Percentiles rank a stretch among this genome's conserved stretches.
Conservation (phyloP, 2,329 filamentous ascomycete species). For the Reticulascus tulasneorum region DNA sequence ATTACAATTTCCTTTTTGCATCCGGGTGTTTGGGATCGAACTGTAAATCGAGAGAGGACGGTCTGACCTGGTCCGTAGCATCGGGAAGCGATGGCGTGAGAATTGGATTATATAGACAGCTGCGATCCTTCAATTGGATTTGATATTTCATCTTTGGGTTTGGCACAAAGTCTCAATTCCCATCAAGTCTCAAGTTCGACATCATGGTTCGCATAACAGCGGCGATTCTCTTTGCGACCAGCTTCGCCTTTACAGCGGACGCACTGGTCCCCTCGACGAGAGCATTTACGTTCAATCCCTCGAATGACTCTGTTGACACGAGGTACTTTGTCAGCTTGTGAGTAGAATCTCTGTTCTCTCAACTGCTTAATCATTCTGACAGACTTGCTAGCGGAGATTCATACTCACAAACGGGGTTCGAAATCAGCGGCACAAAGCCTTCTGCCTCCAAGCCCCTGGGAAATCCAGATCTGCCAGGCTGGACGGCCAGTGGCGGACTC, state of each 20-base stretch:
- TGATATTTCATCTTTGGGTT: too few species aligned
- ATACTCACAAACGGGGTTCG: constrained; percentile 57
- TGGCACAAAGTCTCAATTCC: too few species aligned
- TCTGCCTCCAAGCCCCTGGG: constrained; percentile 53
- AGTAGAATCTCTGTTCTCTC: constrained; percentile 3
- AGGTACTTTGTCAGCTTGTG: constrained; percentile 40
- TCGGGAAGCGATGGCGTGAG: too few species aligned
- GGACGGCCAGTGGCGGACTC: constrained; percentile 39
- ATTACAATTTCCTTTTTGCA: too few species aligned
- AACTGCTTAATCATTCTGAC: neutral
- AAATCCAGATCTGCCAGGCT: constrained; percentile 52
- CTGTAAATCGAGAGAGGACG: too few species aligned
- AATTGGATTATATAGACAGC: too few species aligned
- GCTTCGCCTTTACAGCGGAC: constrained; percentile 1
- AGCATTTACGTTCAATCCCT: constrained; percentile 1
- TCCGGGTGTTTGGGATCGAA: too few species aligned
- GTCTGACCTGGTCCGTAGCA: too few species aligned
- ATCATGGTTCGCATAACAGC: constrained; percentile 9
- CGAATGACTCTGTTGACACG: constrained; percentile 2
- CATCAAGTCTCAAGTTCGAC: too few species aligned
- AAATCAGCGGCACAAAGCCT: constrained; percentile 44
- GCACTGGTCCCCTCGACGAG: constrained; percentile 5
- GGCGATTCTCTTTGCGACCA: neutral
- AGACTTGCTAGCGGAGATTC: constrained; percentile 46
- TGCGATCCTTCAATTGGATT: too few species aligned